Evolutionary conservation across 2,329 filamentous ascomycete genomes (phyloP), one percentile per base, ranked within the genome.

Genomic region (Penicillium sp.): DNA sequence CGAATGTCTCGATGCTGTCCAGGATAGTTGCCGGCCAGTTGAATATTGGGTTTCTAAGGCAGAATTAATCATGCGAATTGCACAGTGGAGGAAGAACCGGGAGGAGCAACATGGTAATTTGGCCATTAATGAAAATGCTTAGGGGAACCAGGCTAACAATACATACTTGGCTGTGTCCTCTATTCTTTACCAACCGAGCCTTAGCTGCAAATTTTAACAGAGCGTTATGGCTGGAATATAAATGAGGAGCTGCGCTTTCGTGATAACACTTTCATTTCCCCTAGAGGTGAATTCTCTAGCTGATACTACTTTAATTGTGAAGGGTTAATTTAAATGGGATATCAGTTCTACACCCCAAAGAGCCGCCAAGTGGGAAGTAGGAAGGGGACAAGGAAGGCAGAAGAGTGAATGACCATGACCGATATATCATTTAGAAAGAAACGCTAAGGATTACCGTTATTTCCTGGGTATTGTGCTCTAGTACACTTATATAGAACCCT

Each of bases 111-210:
- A 29, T 29, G 13, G 26, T 14, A 29, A 29, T 29, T 29, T 29
- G 8, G 9, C 26, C 13, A 29, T 29, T 14, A 14, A 29, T 29
- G 7, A 29, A 29, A 29, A 29, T 8, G 6, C 26, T 29, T 6
- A n/a, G 13, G 13, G 26, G 26, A 29, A 29, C 26, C 26, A 14
- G 26, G 26, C 26, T 29, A 29, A 29, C 26, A 29, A 29, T 29
- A 29, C 13, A 29, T 11, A 29, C 13, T 29, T 7, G 26, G 13
- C 26, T 29, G 13, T 29, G 26, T 14, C 26, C 26, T 29, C 26
- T 29, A 29, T 29, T 29, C 26, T 29, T 29, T 29, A 14, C 26
- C 13, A 29, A 29, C 13, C 13, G 26, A 29, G 26, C 26, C 26
- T 14, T n/a, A 29, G 26, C 26, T 29, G 13, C 26, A 29, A 29